These are phyloP conservation scores for Boletus tomentosulus DNA, from an alignment of 768 basidiomycete species.

Conservation along the genomic window DNA sequence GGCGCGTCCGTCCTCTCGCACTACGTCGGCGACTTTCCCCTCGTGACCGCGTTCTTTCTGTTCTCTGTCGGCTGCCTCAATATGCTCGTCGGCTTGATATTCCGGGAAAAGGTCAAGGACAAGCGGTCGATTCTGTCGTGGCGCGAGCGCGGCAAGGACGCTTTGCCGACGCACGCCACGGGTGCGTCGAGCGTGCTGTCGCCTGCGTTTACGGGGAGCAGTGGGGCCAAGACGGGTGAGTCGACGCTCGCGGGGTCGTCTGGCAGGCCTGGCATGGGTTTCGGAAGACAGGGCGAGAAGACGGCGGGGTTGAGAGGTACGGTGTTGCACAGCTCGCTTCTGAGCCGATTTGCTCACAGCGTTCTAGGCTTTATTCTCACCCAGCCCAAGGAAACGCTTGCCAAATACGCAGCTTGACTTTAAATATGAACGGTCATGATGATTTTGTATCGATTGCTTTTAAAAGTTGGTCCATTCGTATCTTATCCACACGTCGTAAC, in stretches of 20 bases:
- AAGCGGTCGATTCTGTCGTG: slow-evolving; percentile 66
- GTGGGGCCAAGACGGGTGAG: slow-evolving; percentile 9
- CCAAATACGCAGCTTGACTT: slow-evolving; percentile 37
- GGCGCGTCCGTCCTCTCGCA: slow-evolving; percentile 71
- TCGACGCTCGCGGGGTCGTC: slow-evolving; percentile 10
- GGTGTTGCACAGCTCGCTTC: neutral
- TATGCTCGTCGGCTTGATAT: slow-evolving; percentile 76
- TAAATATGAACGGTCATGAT: neutral
- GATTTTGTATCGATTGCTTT: slow-evolving; percentile 1
- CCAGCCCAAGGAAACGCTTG: slow-evolving; percentile 53
- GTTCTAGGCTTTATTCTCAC: slow-evolving; percentile 51
- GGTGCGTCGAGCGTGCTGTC: slow-evolving; percentile 12
- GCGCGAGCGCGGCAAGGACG: slow-evolving; percentile 53
- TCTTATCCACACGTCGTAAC: slow-evolving; percentile 4
- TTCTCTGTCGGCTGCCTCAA: slow-evolving; percentile 82
- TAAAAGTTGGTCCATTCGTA: neutral
- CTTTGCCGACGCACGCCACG: slow-evolving; percentile 44
- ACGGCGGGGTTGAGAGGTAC: slow-evolving; percentile 61
- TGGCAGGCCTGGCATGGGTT: slow-evolving; percentile 55
- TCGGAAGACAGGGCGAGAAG: slow-evolving; percentile 80
- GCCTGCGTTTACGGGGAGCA: slow-evolving; percentile 4
- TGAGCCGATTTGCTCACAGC: neutral
- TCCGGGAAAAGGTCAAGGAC: slow-evolving; percentile 62
- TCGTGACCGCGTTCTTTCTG: slow-evolving; percentile 83
- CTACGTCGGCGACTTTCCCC: slow-evolving; percentile 77